Percentiles rank a stretch among this genome's conserved stretches.
Conservation (phyloP, 1,284 basidiomycete genomes). For the Hemileia vastatrix region DNA sequence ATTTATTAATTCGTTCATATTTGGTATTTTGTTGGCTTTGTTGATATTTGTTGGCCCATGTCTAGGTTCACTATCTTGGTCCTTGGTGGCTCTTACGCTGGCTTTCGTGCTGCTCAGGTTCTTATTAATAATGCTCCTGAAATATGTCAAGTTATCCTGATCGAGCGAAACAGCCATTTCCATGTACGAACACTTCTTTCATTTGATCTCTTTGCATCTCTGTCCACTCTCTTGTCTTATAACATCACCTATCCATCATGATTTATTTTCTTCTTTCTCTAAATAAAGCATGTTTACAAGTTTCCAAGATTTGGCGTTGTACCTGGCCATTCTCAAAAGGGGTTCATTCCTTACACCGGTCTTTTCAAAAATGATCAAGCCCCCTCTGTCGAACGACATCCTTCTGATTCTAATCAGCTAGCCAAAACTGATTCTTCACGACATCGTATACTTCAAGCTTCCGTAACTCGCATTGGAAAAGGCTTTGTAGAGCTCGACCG, state of each 20-base stretch:
- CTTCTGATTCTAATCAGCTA: neutral
- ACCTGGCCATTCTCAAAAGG: conserved; percentile 48
- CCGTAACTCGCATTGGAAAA: conserved; percentile 10
- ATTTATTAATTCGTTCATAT: no score
- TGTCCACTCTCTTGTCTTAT: neutral
- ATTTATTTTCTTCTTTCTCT: neutral
- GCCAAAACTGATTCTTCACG: neutral
- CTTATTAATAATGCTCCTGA: conserved; percentile 6
- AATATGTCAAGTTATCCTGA: neutral
- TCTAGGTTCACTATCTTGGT: conserved; percentile 11
- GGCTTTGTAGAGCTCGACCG: conserved; percentile 6
- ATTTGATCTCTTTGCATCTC: neutral
- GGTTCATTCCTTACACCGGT: conserved; percentile 58
- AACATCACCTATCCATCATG: neutral
- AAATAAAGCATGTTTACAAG: conserved; percentile 41
- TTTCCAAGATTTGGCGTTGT: conserved; percentile 49
- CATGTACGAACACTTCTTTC: conserved; percentile 3
- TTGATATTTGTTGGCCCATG: no score
- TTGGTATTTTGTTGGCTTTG: no score
- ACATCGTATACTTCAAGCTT: conserved; percentile 11
- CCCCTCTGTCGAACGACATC: neutral
- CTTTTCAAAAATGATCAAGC: conserved; percentile 43
- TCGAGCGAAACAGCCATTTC: conserved; percentile 18
- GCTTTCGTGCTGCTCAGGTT: conserved; percentile 9
- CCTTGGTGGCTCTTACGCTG: conserved; percentile 21